phyloP scores from a whole-genome alignment of 345 rosid species.

The Geranium brycei region DNA sequence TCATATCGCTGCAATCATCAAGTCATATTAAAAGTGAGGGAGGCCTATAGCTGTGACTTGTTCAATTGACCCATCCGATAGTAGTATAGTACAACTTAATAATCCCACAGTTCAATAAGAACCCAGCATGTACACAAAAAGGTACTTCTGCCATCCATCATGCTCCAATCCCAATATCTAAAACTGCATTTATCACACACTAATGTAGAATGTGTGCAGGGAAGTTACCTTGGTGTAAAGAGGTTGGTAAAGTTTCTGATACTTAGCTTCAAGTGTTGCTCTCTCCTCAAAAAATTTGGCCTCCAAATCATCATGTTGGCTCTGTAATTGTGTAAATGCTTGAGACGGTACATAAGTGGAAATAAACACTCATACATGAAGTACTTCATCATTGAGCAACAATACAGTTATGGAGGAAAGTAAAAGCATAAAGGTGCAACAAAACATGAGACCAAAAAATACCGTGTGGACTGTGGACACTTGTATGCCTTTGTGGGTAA shows the following conservation, averaged over 20 bases:
- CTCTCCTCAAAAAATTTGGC: slow-evolving; percentile 85
- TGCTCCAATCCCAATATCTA: too few species aligned
- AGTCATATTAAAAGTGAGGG: neutral
- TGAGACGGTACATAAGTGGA: neutral
- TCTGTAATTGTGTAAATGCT: slow-evolving; percentile 27
- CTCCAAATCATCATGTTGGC: slow-evolving; percentile 71
- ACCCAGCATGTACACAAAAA: too few species aligned
- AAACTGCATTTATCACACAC: neutral
- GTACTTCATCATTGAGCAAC: neutral
- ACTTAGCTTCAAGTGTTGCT: slow-evolving; percentile 77
- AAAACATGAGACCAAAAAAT: too few species aligned
- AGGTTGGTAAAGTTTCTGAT: slow-evolving; percentile 77
- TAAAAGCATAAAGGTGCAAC: too few species aligned
- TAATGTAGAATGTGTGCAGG: too few species aligned
- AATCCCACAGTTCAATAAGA: too few species aligned
- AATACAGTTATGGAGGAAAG: neutral
- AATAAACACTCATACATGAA: too few species aligned
- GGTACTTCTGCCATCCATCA: too few species aligned
- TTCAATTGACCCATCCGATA: too few species aligned
- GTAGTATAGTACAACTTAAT: too few species aligned
- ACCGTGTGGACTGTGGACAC: too few species aligned
- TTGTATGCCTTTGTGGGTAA: too few species aligned
- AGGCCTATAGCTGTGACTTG: neutral
- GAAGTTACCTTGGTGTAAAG: slow-evolving; percentile 53
- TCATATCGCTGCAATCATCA: slow-evolving; percentile 54